Evolutionary conservation across 2,329 filamentous ascomycete genomes (phyloP), one percentile per base, ranked within the genome.

Genomic region (Aspergillus texensis): DNA sequence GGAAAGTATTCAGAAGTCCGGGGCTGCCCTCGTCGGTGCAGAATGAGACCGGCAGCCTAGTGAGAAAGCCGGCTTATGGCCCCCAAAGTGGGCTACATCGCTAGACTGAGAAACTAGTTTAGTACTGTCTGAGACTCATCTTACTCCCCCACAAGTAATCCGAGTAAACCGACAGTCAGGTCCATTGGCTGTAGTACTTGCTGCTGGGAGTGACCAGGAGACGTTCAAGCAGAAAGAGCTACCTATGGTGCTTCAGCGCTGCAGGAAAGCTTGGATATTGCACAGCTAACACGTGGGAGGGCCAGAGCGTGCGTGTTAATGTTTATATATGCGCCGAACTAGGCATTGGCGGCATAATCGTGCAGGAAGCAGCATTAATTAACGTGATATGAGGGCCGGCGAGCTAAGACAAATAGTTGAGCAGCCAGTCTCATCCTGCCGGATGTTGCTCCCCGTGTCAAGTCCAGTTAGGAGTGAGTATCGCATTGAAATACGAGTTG

Each of bases 401-500:
- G 14, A 36, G 34, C 34, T 14, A 36, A 16, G 34, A 36, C 36
- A 39, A 39, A 19, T 8, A 8, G 6, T 19, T 39, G 36, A 14
- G 3, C 14, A 39, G 0, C 16, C 3, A 41, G 39, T 36, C 34
- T 6, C 39, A 10, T 41, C 19, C 39, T 41, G 1, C 6, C 39
- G 16, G 12, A 16, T 14, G 6, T 36, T n/a, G 16, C 39, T n/a
- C 11, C 8, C 16, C 16, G 0, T 10, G 39, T 10, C 2, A 41
- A 41, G 16, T n/a, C 39, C 2, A n/a, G 6, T 4, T 41, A n/a
- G 16, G 16, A 19, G 1, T 3, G 39, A 9, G 39, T 41, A 10
- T n/a, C 39, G n/a, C 16, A n/a, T n/a, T 41, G 1, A 4, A n/a
- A 16, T 8, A n/a, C 2, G 19, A 19, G 16, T 10, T 0, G 0